Evolutionary conservation across 257 asterid species (phyloP).

Genomic region (Solanum peruvianum): DNA sequence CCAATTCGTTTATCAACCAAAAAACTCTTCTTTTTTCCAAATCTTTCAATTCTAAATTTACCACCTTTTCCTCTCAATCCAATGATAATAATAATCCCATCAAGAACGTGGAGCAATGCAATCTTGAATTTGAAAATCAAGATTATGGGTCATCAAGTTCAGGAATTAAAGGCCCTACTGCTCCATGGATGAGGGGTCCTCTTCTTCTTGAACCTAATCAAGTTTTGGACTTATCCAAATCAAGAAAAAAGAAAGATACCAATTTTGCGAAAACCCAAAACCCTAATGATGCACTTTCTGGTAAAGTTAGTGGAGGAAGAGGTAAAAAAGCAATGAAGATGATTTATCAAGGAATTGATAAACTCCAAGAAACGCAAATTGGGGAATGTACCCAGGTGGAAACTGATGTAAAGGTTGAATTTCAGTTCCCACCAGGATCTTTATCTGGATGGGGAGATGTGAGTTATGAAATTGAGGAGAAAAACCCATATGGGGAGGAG

Average conservation of each 20-base stretch:
- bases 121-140: conserved; percentile 7
- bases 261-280: conserved; percentile 9
- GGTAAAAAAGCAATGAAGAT: conserved; percentile 71
- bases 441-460: conserved; percentile 34
- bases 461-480: conserved; percentile 4
- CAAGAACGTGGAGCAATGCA: background rate
- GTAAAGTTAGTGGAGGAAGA: conserved; percentile 73
- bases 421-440: conserved; percentile 44
- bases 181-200: conserved; percentile 91
- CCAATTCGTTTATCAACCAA: conserved; percentile 10
- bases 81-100: conserved; percentile 8
- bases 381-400: conserved; percentile 15
- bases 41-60: conserved; percentile 3
- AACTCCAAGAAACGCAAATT: conserved; percentile 26
- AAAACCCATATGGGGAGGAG: conserved; percentile 4
- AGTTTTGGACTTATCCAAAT: conserved; percentile 30
- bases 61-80: background rate
- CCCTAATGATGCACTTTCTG: conserved; percentile 36
- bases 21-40: conserved; percentile 6
- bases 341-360: conserved; percentile 53
- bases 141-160: conserved; percentile 18
- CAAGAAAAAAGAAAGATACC: conserved; percentile 25
- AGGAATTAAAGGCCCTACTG: conserved; percentile 57
- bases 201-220: conserved; percentile 54
- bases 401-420: conserved; percentile 14